phyloP scores from a whole-genome alignment of 306 rosid genomes.

The Erythrophleum fordii region DNA sequence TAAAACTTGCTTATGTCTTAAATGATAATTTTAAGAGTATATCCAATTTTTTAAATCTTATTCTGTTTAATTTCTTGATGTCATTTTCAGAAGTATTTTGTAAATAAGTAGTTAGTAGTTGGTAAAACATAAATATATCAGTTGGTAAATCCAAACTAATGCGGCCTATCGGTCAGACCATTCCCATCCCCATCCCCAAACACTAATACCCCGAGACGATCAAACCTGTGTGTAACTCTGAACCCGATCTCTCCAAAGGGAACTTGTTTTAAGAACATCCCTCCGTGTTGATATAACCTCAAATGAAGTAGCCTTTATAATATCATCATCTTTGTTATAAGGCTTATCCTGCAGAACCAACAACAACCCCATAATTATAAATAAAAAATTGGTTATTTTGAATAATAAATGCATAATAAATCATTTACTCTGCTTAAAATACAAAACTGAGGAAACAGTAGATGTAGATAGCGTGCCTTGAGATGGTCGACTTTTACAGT shows the following conservation, averaged over 20 bases:
- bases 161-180: neutral
- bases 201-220: slow-evolving; percentile 3
- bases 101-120: neutral
- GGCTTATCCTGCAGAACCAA: slow-evolving; percentile 72
- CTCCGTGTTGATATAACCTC: slow-evolving; percentile 93
- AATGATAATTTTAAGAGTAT: neutral
- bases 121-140: neutral
- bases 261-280: slow-evolving; percentile 92
- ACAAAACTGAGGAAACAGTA: slow-evolving; percentile 24
- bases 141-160: neutral
- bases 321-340: slow-evolving; percentile 88
- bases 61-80: neutral
- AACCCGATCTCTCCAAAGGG: slow-evolving; percentile 98
- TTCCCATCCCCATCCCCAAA: neutral
- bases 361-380: slow-evolving; percentile 13
- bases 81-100: neutral
- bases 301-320: slow-evolving; percentile 89
- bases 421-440: slow-evolving; percentile 13
- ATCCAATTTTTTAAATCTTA: neutral
- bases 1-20: neutral
- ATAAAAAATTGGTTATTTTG: neutral
- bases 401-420: slow-evolving; percentile 7
- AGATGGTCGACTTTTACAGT: slow-evolving; percentile 98
- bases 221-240: slow-evolving; percentile 90
- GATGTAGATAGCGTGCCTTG: slow-evolving; percentile 59